A percentile compares a stretch with the other conserved stretches of the same genome.
Conservation (phyloP, 1,139 yeast genomes). For the Protomyces arabidopsidicola region DNA sequence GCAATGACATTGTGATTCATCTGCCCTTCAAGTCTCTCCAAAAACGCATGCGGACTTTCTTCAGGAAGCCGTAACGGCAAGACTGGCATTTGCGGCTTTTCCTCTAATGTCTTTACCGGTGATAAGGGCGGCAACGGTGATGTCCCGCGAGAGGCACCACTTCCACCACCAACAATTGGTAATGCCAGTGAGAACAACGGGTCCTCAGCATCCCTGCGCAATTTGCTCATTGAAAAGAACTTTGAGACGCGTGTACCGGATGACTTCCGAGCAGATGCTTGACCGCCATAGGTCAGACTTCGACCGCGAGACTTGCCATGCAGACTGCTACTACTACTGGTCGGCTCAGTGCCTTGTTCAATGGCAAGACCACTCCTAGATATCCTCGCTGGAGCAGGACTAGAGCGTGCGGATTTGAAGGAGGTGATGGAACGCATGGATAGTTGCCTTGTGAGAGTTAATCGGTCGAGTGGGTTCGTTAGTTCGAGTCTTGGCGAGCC, state of each 20-base stretch:
- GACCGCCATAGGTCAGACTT: slow-evolving; percentile 20
- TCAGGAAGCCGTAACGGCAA: slow-evolving; percentile 39
- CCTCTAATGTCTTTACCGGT: background rate
- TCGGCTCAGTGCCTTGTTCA: background rate
- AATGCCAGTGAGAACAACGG: background rate
- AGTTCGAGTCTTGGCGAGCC: slow-evolving; percentile 17
- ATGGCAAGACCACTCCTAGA: background rate
- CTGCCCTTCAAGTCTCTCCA: slow-evolving; percentile 38
- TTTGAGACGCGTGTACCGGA: background rate
- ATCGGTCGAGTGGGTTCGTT: slow-evolving; percentile 1
- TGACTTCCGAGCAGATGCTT: background rate
- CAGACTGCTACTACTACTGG: background rate
- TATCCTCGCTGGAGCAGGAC: slow-evolving; percentile 7
- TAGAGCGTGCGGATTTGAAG: slow-evolving; percentile 7
- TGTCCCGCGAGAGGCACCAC: background rate
- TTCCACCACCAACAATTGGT: background rate
- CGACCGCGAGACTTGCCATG: slow-evolving; percentile 4
- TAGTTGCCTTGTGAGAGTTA: background rate
- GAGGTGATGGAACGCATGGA: slow-evolving; percentile 7
- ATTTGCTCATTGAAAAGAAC: slow-evolving; percentile 17
- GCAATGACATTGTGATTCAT: slow-evolving; percentile 44
- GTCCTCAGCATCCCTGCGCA: slow-evolving; percentile 12
- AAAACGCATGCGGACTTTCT: slow-evolving; percentile 43
- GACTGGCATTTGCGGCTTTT: background rate
- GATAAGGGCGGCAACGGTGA: slow-evolving; percentile 6